A percentile compares a stretch with the other conserved stretches of the same genome.
These are phyloP conservation scores for Gossypium aridum DNA, from an alignment of 441 rosid genomes.

Conservation along the genomic window DNA sequence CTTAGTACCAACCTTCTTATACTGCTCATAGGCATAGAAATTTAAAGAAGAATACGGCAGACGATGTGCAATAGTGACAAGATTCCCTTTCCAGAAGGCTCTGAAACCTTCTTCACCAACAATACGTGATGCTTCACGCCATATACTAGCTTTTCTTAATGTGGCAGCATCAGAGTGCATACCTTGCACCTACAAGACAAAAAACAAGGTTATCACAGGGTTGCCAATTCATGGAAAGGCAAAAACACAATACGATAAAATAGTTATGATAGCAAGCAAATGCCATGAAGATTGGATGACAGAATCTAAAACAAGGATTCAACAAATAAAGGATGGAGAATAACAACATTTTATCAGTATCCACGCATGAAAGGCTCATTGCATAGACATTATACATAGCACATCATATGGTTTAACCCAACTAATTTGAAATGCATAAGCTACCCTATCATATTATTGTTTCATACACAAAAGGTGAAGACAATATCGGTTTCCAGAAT, in stretches of 20 bases:
- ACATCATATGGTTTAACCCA: neutral
- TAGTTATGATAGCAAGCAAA: neutral
- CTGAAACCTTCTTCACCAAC: conserved; percentile 78
- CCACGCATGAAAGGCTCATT: neutral
- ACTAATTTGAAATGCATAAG: neutral
- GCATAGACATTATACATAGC: neutral
- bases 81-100: conserved; percentile 95
- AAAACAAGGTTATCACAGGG: conserved; percentile 2
- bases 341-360: neutral
- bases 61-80: conserved; percentile 87
- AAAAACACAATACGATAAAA: neutral
- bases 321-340: neutral
- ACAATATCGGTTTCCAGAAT: neutral
- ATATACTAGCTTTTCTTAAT: conserved; percentile 69
- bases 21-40: conserved; percentile 79
- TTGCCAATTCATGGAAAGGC: neutral
- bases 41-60: conserved; percentile 83
- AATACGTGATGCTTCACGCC: conserved; percentile 83
- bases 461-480: neutral
- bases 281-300: neutral
- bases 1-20: conserved; percentile 48
- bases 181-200: conserved; percentile 65
- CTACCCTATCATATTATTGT: neutral
- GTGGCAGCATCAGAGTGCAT: conserved; percentile 72
- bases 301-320: neutral